Evolutionary conservation across 2,329 filamentous ascomycete species (phyloP), one percentile per base, ranked within the genome.

Genomic region (Chaetomium olivaceum): DNA sequence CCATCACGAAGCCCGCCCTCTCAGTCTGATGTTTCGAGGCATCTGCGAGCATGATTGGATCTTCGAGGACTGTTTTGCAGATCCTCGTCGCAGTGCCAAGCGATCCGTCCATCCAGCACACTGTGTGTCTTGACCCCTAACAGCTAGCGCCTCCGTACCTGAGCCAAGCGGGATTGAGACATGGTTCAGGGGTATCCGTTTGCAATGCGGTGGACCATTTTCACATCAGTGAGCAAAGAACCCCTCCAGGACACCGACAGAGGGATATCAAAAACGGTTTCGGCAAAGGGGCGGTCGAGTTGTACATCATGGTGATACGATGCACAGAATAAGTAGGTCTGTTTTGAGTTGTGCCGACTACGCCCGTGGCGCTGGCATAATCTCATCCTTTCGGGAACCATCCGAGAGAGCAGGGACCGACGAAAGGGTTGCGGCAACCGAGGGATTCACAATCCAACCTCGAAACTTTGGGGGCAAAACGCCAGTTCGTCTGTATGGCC

Each of bases 171-270:
- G 14, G 31, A 31, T 48, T 29, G 27, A 56, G 58, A 55, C 67
- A 69, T 36, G 67, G 67, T 62, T 63, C 67, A 61, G 63, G 67
- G 65, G 56, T 29, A 43, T 33, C 51, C 60, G 55, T 65, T 64
- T 63, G 61, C 62, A 66, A 61, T 67, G 57, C 57, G 21, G 58
- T 61, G 51, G 52, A 25, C n/a, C 58, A 27, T 29, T 19, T 3
- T 12, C 25, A 27, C 25, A n/a, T 27, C 60, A 50, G 25, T 36
- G 7, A 56, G 16, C 23, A 25, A 46, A 43, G 14, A 48, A 48
- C 57, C 36, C 57, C 43, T 50, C 27, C 43, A 31, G 19, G 57
- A 23, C 27, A 31, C 29, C 58, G 36, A 36, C 27, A 55, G 39
- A 58, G 43, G 43, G 43, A 63, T 36, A 56, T 62, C 60, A 62